Conservation (phyloP, 768 basidiomycete species). For the Panaeolus cyanescens region DNA sequence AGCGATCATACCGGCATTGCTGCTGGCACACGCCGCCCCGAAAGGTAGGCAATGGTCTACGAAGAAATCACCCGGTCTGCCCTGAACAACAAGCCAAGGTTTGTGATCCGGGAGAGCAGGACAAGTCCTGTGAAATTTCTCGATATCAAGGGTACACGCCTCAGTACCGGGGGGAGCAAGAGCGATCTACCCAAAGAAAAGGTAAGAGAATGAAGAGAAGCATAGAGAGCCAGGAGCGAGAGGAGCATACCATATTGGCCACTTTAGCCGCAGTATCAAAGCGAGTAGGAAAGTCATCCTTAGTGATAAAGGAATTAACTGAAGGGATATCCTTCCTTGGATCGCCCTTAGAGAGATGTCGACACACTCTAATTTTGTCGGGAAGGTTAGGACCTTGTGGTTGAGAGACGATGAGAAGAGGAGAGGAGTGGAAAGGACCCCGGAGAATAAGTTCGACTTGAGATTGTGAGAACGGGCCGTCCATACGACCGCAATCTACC, state of each 20-base stretch:
- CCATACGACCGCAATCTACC: conserved; percentile 21
- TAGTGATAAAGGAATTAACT: conserved; percentile 23
- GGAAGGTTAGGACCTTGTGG: conserved; percentile 21
- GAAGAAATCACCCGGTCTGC: too few species aligned
- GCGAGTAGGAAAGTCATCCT: conserved; percentile 25
- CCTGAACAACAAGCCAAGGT: conserved; percentile 30
- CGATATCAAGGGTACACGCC: conserved; percentile 31
- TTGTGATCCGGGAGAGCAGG: conserved; percentile 33
- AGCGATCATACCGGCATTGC: conserved; percentile 30
- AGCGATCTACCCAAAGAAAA: conserved; percentile 25
- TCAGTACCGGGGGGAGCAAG: conserved; percentile 28
- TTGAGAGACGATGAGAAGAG: conserved; percentile 25
- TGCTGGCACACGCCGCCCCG: conserved; percentile 26
- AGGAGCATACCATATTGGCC: conserved; percentile 25
- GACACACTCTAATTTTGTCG: conserved; percentile 26
- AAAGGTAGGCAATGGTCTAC: too few species aligned
- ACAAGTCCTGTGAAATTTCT: conserved; percentile 36
- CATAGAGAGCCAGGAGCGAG: background rate
- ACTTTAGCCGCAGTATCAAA: conserved; percentile 25
- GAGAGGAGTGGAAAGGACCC: conserved; percentile 29
- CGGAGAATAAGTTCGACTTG: conserved; percentile 18
- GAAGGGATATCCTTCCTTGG: conserved; percentile 10
- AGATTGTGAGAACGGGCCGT: conserved; percentile 20
- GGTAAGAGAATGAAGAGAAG: too few species aligned
- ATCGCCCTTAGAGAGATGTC: conserved; percentile 25